phyloP scores from a whole-genome alignment of 495 filamentous ascomycete genomes.

The Xylaria bambusicola region DNA sequence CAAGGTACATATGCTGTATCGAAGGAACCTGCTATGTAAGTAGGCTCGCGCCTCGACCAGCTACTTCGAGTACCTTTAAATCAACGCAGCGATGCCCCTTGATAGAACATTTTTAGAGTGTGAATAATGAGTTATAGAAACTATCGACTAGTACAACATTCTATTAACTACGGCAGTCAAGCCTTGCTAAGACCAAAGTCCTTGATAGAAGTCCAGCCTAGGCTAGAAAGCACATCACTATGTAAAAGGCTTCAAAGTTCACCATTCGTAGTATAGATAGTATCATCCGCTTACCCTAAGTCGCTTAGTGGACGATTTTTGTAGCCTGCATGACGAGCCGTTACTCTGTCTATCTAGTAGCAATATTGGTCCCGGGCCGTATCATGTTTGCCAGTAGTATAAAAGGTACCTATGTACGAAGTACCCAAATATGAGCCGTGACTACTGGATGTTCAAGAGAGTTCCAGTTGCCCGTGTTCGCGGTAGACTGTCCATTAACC shows the following conservation, averaged over 20 bases:
- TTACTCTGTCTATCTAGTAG: not conserved
- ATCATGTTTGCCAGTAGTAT: not conserved
- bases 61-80: not conserved
- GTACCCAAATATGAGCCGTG: not conserved
- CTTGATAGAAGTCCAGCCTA: not conserved
- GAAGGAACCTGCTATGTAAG: not conserved
- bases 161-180: not conserved
- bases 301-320: not conserved
- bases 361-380: not conserved
- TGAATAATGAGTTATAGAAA: not conserved
- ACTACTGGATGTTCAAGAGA: slow-evolving; percentile 4
- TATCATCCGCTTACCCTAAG: not conserved
- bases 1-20: slow-evolving; percentile 1
- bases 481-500: not conserved
- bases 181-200: not conserved
- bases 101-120: not conserved
- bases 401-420: not conserved
- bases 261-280: not conserved
- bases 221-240: not conserved
- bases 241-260: not conserved
- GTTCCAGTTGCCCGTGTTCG: not conserved
- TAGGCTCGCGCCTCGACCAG: not conserved
- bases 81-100: no score
- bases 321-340: not conserved
- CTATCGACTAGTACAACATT: no score